Base-by-base conservation (phyloP, 2,329 filamentous ascomycete species). In the Boeremia lycopersici region DNA sequence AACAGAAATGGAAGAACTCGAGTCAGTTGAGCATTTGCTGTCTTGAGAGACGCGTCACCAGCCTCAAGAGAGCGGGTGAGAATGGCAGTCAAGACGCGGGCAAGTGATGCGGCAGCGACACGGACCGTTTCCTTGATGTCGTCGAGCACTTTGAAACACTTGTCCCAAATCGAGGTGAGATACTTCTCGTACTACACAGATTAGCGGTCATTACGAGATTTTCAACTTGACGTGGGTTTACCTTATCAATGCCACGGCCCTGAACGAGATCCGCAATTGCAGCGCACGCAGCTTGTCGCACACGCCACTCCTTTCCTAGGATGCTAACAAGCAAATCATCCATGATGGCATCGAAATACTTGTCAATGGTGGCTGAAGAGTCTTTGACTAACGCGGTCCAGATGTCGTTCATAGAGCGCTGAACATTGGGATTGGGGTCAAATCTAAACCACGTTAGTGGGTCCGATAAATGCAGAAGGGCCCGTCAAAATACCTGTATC, bases 371-470 rank as follows among this genome's bases (percentile, higher is more conserved):
- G 0, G 84, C 81, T 15, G 85, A 87, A 1, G 91, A 85, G 64
- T 98, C 92, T 70, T 96, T 96, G 48, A 98, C 92, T n/a, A 99
- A 78, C 0, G 93, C 89, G 67, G 90, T 93, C 95, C 95, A 99
- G 62, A 99, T 98, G 59, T 96, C 91, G 53, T 96, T 93, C 95
- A 99, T 99, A 0, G 93, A 96, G 42, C 87, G 84, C 71, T 93
- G 91, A 11, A 98, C 95, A 61, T 96, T 96, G 2, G 87, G 83
- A 69, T 97, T 98, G 0, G 95, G 95, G 73, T 99, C 95, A 58
- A 98, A 98, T 33, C 72, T 74, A 29, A 23, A 3, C 12, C 7
- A 3, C n/a, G 48, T 74, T 52, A 74, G 60, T 13, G 40, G 34
- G 7, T 12, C 26, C 17, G 13, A 4, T 1, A 8, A 11, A 19